Evolutionary conservation across 495 filamentous ascomycete genomes (phyloP).

Genomic region (Xylaria sp.): DNA sequence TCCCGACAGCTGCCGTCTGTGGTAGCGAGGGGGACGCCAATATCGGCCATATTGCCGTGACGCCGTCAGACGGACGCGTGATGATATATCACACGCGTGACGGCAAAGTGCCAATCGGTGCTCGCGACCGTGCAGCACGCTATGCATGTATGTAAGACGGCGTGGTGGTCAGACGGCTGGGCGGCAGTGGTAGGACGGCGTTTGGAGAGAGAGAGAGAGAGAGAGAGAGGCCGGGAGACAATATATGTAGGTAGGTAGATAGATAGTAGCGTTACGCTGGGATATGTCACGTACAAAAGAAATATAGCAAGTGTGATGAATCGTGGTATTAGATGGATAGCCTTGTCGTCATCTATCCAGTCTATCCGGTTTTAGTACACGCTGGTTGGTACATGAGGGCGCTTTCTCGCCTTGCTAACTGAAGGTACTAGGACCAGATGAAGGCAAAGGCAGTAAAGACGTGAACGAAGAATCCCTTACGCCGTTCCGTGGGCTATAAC

Average conservation of each 20-base stretch:
- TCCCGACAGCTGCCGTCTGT: background rate
- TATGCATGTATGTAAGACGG: slow-evolving; percentile 13
- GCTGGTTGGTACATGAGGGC: background rate
- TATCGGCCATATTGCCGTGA: background rate
- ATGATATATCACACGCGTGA: background rate
- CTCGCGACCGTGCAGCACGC: background rate
- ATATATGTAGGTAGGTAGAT: background rate
- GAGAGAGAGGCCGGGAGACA: too few species aligned
- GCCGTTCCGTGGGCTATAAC: slow-evolving; percentile 19
- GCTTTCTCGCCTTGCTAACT: background rate
- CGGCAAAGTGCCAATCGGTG: background rate
- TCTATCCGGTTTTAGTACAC: background rate
- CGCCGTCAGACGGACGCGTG: background rate
- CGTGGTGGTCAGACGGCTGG: slow-evolving; percentile 18
- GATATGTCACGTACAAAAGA: background rate
- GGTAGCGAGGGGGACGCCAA: background rate
- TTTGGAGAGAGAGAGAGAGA: too few species aligned
- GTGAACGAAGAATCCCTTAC: slow-evolving; percentile 16
- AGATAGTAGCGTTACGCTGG: background rate
- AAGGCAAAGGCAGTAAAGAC: background rate
- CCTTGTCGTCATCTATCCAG: background rate
- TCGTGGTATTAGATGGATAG: background rate
- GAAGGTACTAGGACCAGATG: background rate
- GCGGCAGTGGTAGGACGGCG: background rate
- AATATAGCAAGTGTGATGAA: background rate